A percentile compares a stretch with the other conserved stretches of the same genome.
These are phyloP conservation scores for Zarea fungicola DNA, from an alignment of 2,329 filamentous ascomycete species.

Conservation along the genomic window DNA sequence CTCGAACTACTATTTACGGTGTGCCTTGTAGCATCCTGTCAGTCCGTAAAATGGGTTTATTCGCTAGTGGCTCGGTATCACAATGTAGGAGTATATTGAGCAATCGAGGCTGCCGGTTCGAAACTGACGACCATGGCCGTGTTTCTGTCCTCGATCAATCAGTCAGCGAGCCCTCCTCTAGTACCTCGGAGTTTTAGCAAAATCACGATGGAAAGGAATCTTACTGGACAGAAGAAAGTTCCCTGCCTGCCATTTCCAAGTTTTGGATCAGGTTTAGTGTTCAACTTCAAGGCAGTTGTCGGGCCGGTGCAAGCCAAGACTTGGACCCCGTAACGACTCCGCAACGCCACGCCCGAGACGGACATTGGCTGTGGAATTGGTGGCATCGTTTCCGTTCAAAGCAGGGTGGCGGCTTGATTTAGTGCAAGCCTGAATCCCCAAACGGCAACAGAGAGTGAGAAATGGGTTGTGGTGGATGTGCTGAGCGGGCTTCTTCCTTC, in stretches of 20 bases:
- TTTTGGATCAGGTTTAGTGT: slow-evolving; percentile 5
- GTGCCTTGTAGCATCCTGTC: too few species aligned
- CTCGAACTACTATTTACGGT: neutral
- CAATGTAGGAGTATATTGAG: too few species aligned
- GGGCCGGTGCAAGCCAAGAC: slow-evolving; percentile 6
- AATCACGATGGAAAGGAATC: neutral
- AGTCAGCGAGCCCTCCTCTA: too few species aligned
- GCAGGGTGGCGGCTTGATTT: neutral
- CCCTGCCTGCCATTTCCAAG: neutral
- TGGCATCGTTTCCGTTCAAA: neutral
- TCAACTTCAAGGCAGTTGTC: too few species aligned
- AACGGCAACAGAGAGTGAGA: too few species aligned
- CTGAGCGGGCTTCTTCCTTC: neutral
- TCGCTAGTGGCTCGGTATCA: too few species aligned
- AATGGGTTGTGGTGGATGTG: neutral
- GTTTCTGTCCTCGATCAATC: too few species aligned
- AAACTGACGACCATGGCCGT: too few species aligned
- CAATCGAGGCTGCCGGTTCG: too few species aligned
- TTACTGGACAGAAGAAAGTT: neutral
- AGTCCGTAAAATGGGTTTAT: too few species aligned
- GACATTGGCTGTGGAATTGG: neutral
- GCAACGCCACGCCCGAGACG: slow-evolving; percentile 7
- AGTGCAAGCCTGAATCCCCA: neutral
- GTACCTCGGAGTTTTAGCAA: too few species aligned
- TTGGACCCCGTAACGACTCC: neutral